Evolutionary conservation across 257 asterid species (phyloP).

Genomic region (Scutellaria barbata): DNA sequence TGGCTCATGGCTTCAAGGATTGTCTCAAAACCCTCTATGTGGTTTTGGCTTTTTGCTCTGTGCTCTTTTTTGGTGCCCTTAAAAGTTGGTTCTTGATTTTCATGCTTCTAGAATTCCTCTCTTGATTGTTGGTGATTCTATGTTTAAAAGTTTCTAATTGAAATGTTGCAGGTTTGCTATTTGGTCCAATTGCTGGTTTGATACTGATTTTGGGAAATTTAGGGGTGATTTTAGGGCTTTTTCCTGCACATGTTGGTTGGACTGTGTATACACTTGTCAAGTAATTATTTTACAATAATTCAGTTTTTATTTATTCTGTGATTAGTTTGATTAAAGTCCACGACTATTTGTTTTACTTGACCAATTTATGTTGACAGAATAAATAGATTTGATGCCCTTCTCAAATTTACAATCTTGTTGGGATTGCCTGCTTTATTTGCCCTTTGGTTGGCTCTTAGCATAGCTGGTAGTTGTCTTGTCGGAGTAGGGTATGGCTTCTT

Average conservation of each 20-base stretch:
- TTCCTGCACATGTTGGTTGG: slow-evolving; percentile 94
- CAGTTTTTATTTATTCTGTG: neutral
- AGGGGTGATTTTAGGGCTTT: slow-evolving; percentile 81
- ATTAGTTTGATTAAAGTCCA: slow-evolving; percentile 5
- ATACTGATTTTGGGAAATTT: slow-evolving; percentile 72
- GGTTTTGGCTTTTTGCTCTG: slow-evolving; percentile 68
- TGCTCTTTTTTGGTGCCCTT: slow-evolving; percentile 70
- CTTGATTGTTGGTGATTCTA: too few species aligned
- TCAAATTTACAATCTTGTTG: slow-evolving; percentile 74
- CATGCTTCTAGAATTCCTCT: neutral
- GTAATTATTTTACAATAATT: slow-evolving; percentile 41
- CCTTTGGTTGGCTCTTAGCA: slow-evolving; percentile 85
- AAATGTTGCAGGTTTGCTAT: slow-evolving; percentile 64
- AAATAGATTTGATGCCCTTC: slow-evolving; percentile 72
- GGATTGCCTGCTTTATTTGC: slow-evolving; percentile 81
- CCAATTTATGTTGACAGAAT: slow-evolving; percentile 52
- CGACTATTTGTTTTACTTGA: neutral
- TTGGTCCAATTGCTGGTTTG: slow-evolving; percentile 85
- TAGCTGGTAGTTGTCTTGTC: slow-evolving; percentile 77
- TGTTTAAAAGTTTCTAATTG: neutral
- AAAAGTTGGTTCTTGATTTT: slow-evolving; percentile 60
- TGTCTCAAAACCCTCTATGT: slow-evolving; percentile 62
- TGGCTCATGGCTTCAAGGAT: slow-evolving; percentile 50
- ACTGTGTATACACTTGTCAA: slow-evolving; percentile 79
- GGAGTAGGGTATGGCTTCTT: slow-evolving; percentile 93